Evolutionary conservation across 169 alveolate species (phyloP).

Genomic region (Cryptosporidium bovis): DNA sequence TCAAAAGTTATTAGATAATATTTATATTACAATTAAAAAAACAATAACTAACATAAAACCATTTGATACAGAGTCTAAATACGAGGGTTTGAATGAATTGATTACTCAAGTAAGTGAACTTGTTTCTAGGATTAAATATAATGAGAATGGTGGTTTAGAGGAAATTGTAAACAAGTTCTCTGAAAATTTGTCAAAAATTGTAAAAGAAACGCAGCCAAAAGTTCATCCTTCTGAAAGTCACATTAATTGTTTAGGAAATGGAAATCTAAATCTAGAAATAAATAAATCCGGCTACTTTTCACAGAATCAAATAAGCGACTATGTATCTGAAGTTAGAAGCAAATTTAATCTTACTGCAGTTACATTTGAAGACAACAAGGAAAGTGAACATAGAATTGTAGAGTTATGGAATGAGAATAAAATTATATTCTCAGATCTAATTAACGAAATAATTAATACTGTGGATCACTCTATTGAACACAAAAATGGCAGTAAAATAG

Average conservation of each 20-base stretch:
- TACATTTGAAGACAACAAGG: conserved; percentile 11
- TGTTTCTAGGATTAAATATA: not conserved
- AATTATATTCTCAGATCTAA: not conserved
- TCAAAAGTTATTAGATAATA: not conserved
- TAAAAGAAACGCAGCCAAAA: not conserved
- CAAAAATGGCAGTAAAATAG: not conserved
- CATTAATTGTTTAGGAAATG: not conserved
- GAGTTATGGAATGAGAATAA: conserved; percentile 22
- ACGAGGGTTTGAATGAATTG: not conserved
- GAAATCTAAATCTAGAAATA: not conserved
- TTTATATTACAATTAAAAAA: not conserved
- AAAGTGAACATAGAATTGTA: not conserved
- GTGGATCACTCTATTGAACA: not conserved
- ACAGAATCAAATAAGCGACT: not conserved
- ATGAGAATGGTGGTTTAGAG: not conserved
- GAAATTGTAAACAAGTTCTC: not conserved
- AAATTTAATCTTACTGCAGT: conserved; percentile 18
- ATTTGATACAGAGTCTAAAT: not conserved
- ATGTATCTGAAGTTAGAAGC: not conserved
- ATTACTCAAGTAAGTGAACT: not conserved
- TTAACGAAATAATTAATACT: not conserved
- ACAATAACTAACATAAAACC: not conserved
- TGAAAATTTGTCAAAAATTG: not conserved
- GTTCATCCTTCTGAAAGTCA: not conserved
- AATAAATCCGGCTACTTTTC: not conserved